A percentile compares a stretch with the other conserved stretches of the same genome.
phyloP scores from a whole-genome alignment of 2,329 filamentous ascomycete species.

The Penicillium sclerotiorum region DNA sequence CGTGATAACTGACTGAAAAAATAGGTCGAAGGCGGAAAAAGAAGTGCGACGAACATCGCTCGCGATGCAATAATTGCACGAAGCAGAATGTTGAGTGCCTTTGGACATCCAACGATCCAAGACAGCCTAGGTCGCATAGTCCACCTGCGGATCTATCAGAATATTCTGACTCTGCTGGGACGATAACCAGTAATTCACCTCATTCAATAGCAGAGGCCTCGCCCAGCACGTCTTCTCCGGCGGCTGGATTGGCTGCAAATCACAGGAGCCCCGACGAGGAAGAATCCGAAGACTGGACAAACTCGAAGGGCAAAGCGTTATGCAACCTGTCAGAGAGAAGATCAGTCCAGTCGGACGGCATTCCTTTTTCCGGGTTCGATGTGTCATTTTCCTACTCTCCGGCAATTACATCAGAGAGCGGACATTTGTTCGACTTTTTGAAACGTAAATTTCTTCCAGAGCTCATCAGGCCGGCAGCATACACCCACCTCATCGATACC shows the following conservation, averaged over 20 bases:
- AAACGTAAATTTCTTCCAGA: slow-evolving; percentile 24
- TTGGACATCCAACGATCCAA: slow-evolving; percentile 15
- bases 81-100: slow-evolving; percentile 16
- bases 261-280: too few species aligned
- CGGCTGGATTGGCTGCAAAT: too few species aligned
- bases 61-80: slow-evolving; percentile 23
- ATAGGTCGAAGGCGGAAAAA: slow-evolving; percentile 21
- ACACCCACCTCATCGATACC: slow-evolving; percentile 9
- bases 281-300: too few species aligned
- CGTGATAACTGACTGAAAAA: not conserved
- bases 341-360: too few species aligned
- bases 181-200: too few species aligned
- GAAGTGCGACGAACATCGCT: slow-evolving; percentile 28
- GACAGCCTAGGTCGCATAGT: not conserved
- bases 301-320: too few species aligned
- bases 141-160: not conserved
- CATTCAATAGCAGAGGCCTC: too few species aligned
- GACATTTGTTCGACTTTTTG: slow-evolving; percentile 26
- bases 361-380: too few species aligned
- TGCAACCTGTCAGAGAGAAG: too few species aligned
- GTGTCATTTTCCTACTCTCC: not conserved
- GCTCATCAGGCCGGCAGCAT: slow-evolving; percentile 22
- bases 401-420: slow-evolving; percentile 9
- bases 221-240: too few species aligned
- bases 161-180: not conserved